Evolutionary conservation across 371 early-diverging fungal species (phyloP).

Genomic region (Rhizopus sp.): DNA sequence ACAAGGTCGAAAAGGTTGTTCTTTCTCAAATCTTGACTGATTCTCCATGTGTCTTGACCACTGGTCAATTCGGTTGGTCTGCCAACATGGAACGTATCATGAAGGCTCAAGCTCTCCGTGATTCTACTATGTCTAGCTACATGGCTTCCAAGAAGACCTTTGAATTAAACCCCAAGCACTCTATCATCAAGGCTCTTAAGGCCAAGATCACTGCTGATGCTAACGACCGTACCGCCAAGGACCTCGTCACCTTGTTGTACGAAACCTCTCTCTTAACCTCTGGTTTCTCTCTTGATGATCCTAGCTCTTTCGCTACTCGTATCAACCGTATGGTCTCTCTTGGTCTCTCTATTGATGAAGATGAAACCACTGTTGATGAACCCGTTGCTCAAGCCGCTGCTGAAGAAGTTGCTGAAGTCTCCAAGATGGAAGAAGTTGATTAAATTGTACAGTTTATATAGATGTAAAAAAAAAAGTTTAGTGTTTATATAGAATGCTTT

Average conservation of each 20-base stretch:
- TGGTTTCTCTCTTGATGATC: conserved; percentile 97
- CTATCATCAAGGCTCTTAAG: conserved; percentile 93
- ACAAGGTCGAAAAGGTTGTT: conserved; percentile 98
- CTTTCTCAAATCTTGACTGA: conserved; percentile 93
- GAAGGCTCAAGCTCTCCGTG: conserved; percentile 98
- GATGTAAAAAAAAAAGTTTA: conserved; percentile 1
- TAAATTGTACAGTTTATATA: conserved; percentile 49
- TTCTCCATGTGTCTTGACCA: conserved; percentile 97
- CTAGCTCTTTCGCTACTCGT: conserved; percentile 89
- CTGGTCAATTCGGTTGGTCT: conserved; percentile 98
- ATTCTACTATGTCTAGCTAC: conserved; percentile 94
- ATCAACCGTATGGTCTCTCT: conserved; percentile 99
- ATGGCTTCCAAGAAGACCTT: conserved; percentile 99
- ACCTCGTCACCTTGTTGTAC: conserved; percentile 90
- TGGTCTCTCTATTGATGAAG: conserved; percentile 93
- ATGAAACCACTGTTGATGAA: conserved; percentile 58
- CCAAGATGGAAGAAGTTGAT: conserved; percentile 98
- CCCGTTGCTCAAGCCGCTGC: conserved; percentile 46
- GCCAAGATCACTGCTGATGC: conserved; percentile 87
- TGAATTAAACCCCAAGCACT: conserved; percentile 95
- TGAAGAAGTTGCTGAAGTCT: conserved; percentile 74
- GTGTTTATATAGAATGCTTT: conserved; percentile 3
- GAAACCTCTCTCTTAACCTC: conserved; percentile 95
- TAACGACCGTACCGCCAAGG: conserved; percentile 97
- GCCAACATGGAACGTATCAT: conserved; percentile 99